phyloP scores from a whole-genome alignment of 2,329 filamentous ascomycete species.

The Aphanoascus verrucosus region DNA sequence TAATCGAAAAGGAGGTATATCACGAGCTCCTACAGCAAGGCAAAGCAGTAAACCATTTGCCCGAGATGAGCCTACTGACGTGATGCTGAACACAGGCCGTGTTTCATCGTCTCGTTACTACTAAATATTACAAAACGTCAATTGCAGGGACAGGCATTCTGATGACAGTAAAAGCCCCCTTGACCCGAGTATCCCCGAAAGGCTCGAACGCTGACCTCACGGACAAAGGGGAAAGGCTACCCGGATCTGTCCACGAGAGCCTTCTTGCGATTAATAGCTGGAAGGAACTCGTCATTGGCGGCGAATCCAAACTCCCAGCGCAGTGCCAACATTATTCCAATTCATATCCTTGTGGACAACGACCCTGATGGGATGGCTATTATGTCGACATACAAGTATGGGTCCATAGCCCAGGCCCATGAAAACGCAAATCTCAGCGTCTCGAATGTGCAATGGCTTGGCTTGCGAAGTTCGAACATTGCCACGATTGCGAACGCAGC shows the following conservation, averaged over 20 bases:
- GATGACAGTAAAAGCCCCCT: conserved; percentile 43
- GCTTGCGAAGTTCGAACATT: conserved; percentile 39
- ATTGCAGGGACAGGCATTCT: conserved; percentile 41
- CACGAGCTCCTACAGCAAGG: neutral
- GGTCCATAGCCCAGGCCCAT: conserved; percentile 46
- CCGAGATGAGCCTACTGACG: neutral
- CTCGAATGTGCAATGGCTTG: conserved; percentile 46
- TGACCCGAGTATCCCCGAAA: neutral
- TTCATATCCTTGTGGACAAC: conserved; percentile 48
- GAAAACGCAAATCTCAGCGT: conserved; percentile 41
- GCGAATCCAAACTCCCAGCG: conserved; percentile 17
- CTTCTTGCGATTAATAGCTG: conserved; percentile 41
- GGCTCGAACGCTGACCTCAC: neutral
- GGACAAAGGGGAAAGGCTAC: conserved; percentile 58
- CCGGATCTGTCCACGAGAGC: conserved; percentile 49
- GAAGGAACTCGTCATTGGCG: conserved; percentile 2
- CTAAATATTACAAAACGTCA: conserved; percentile 35
- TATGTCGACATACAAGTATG: conserved; percentile 52
- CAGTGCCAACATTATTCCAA: conserved; percentile 26
- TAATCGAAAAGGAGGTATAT: conserved; percentile 53
- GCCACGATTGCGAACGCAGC: conserved; percentile 19
- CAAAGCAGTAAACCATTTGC: neutral
- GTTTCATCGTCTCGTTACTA: conserved; percentile 47
- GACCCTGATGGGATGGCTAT: conserved; percentile 56
- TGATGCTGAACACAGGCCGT: conserved; percentile 39